phyloP scores from a whole-genome alignment of 1,284 basidiomycete species.

The Blastosporella zonata region DNA sequence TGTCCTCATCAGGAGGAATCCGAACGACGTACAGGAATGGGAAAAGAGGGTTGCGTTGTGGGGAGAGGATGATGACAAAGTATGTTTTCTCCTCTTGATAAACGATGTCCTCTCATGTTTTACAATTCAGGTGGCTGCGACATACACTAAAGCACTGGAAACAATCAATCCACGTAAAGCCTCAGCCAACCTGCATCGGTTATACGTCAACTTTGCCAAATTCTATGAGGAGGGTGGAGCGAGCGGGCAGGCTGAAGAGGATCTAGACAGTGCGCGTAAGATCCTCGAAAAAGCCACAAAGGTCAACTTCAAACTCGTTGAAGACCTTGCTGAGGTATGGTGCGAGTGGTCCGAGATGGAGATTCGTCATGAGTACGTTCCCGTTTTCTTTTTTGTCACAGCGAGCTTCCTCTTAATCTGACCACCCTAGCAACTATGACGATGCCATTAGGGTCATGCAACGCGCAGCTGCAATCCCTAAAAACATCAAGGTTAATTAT shows the following conservation, averaged over 20 bases:
- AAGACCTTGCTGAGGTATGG: conserved; percentile 98
- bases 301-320: conserved; percentile 92
- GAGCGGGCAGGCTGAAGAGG: conserved; percentile 72
- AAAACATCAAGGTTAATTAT: conserved; percentile 89
- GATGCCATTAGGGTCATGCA: conserved; percentile 95
- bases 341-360: conserved; percentile 99
- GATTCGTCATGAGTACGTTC: conserved; percentile 84
- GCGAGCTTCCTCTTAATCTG: conserved; percentile 17
- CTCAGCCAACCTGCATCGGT: conserved; percentile 85
- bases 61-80: conserved; percentile 92
- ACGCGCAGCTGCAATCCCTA: conserved; percentile 87
- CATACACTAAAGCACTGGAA: conserved; percentile 87
- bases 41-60: conserved; percentile 95
- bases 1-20: conserved; percentile 90
- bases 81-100: conserved; percentile 27
- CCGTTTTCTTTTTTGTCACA: conserved; percentile 3
- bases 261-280: conserved; percentile 85
- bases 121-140: conserved; percentile 74
- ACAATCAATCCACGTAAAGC: conserved; percentile 90
- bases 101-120: conserved; percentile 5
- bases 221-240: conserved; percentile 97
- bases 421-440: conserved; percentile 79
- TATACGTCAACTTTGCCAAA: conserved; percentile 95
- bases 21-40: conserved; percentile 99
- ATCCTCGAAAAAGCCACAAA: conserved; percentile 91